Percentiles rank a stretch among this genome's conserved stretches.
These are phyloP conservation scores for Cucurbita ficifolia DNA, from an alignment of 306 rosid genomes.

Conservation along the genomic window DNA sequence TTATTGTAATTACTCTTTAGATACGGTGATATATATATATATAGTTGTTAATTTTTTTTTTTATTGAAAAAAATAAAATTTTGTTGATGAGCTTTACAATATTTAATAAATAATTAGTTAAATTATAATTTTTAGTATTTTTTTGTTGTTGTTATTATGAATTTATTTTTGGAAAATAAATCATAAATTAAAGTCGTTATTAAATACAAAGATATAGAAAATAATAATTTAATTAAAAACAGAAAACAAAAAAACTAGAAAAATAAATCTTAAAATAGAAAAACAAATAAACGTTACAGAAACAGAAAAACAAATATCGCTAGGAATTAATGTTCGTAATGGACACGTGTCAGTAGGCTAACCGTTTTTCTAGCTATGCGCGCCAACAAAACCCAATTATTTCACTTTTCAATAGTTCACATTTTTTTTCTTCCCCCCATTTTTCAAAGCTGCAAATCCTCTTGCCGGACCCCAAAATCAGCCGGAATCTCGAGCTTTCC, in stretches of 20 bases:
- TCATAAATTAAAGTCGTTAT: no score
- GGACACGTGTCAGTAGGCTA: neutral
- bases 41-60: no score
- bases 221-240: no score
- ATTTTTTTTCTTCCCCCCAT: neutral
- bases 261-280: neutral
- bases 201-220: no score
- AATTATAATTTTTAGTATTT: no score
- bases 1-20: no score
- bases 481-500: neutral
- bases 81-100: no score
- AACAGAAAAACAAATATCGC: neutral
- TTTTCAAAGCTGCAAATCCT: neutral
- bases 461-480: neutral
- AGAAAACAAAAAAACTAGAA: neutral
- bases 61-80: no score
- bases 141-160: no score
- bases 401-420: neutral
- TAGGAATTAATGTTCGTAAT: neutral
- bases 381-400: neutral
- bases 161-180: no score
- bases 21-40: no score
- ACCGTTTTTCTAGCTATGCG: neutral
- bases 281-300: neutral
- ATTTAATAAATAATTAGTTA: no score